A percentile compares a stretch with the other conserved stretches of the same genome.
These are phyloP conservation scores for Suhomyces bribrorum DNA, from an alignment of 1,139 yeast genomes.

Conservation along the genomic window DNA sequence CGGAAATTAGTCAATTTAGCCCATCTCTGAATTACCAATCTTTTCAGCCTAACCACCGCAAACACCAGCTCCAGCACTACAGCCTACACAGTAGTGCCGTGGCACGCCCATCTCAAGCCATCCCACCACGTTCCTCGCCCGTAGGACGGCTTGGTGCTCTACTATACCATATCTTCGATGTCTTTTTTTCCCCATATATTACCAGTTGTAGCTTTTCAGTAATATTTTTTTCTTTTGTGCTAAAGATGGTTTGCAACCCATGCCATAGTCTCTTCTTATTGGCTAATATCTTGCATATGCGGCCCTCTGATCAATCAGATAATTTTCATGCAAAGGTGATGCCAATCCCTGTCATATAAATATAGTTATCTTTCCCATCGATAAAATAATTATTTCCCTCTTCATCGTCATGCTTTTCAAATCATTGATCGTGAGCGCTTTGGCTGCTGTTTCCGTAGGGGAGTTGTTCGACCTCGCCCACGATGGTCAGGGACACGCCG, in stretches of 20 bases:
- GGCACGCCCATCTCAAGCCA: no score
- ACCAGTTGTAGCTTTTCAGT: neutral
- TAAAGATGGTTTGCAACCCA: conserved; percentile 1
- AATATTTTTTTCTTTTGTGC: no score
- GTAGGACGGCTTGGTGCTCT: no score
- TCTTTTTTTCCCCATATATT: neutral
- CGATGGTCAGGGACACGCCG: conserved; percentile 16
- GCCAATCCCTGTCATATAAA: neutral
- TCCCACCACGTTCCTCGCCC: no score
- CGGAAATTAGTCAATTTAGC: no score
- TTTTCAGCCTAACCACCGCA: no score
- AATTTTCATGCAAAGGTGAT: conserved; percentile 1
- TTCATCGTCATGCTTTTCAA: conserved; percentile 14
- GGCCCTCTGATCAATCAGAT: conserved; percentile 8
- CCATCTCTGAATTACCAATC: no score
- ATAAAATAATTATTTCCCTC: conserved; percentile 1
- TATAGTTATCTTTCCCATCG: conserved; percentile 6
- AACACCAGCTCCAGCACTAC: no score
- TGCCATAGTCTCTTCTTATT: conserved; percentile 1
- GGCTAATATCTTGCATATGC: conserved; percentile 7
- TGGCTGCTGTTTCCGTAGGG: conserved; percentile 13
- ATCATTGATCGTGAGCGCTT: conserved; percentile 11
- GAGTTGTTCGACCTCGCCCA: conserved; percentile 15
- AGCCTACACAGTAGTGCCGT: no score
- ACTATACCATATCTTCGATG: no score